Evolutionary conservation across 768 basidiomycete genomes (phyloP).

Genomic region (Omphalotus guepiniiformis): DNA sequence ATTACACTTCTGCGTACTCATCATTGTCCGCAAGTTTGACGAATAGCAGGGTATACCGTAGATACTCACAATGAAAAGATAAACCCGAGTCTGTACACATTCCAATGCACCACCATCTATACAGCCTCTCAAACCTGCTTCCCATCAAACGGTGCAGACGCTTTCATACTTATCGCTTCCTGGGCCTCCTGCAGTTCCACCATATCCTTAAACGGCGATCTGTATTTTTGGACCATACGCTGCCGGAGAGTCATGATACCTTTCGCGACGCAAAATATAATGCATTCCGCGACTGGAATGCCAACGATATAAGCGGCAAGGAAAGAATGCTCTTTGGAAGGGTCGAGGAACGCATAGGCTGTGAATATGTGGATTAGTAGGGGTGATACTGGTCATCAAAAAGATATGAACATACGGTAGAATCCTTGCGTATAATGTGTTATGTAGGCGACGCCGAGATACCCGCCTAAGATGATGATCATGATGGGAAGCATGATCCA

Average conservation of each 20-base stretch:
- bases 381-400: not conserved
- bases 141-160: too few relatives aligned
- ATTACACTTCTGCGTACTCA: too few relatives aligned
- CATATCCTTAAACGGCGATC: too few relatives aligned
- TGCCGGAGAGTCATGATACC: slow-evolving; percentile 1
- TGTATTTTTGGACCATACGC: not conserved
- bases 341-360: slow-evolving; percentile 70
- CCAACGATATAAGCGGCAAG: slow-evolving; percentile 64
- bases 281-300: slow-evolving; percentile 44
- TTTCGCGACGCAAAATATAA: slow-evolving; percentile 44
- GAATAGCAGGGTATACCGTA: too few relatives aligned
- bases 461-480: slow-evolving; percentile 47
- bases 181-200: too few relatives aligned
- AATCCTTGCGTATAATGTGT: slow-evolving; percentile 56
- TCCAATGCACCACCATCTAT: too few relatives aligned
- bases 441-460: slow-evolving; percentile 68
- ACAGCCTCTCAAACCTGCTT: too few relatives aligned
- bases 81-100: too few relatives aligned
- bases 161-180: too few relatives aligned
- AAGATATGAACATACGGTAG: slow-evolving; percentile 46
- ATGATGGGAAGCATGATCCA: slow-evolving; percentile 47
- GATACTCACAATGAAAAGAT: too few relatives aligned
- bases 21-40: too few relatives aligned
- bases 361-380: not conserved
- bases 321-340: slow-evolving; percentile 32